Conservation (phyloP, 306 rosid species). For the Hippophae tibetana region DNA sequence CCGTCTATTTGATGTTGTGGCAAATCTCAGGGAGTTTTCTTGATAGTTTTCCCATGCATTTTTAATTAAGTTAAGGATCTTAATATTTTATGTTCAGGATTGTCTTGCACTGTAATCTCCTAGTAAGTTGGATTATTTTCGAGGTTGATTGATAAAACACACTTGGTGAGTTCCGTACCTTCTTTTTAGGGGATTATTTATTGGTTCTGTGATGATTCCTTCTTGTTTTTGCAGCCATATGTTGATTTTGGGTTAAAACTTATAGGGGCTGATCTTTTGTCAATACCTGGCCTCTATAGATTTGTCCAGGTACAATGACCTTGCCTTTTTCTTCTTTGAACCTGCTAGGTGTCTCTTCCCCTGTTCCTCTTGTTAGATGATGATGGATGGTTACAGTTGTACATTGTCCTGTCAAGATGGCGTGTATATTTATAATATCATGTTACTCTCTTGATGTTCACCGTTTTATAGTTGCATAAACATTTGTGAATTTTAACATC, state of each 20-base stretch:
- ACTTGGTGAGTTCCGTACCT: not conserved
- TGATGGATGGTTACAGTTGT: no score
- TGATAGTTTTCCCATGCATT: no score
- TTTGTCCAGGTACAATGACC: slow-evolving; percentile 58
- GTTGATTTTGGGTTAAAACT: slow-evolving; percentile 92
- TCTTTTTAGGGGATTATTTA: slow-evolving; percentile 9
- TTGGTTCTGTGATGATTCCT: not conserved
- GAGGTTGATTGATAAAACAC: not conserved
- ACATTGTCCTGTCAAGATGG: no score
- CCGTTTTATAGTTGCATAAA: no score
- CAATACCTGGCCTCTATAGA: slow-evolving; percentile 79
- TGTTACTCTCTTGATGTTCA: no score
- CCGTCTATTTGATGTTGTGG: no score
- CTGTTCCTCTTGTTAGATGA: not conserved
- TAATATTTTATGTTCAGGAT: slow-evolving; percentile 10
- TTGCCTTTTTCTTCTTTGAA: not conserved
- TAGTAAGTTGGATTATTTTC: not conserved
- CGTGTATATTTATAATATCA: no score
- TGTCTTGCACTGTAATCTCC: slow-evolving; percentile 5
- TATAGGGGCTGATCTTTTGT: slow-evolving; percentile 79
- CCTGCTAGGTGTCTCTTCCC: not conserved
- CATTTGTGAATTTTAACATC: not conserved
- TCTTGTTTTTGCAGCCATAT: slow-evolving; percentile 54
- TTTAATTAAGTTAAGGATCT: not conserved
- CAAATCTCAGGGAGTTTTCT: no score